These are phyloP conservation scores for Globisporangium solare DNA, from an alignment of 352 stramenopile species.

Conservation along the genomic window DNA sequence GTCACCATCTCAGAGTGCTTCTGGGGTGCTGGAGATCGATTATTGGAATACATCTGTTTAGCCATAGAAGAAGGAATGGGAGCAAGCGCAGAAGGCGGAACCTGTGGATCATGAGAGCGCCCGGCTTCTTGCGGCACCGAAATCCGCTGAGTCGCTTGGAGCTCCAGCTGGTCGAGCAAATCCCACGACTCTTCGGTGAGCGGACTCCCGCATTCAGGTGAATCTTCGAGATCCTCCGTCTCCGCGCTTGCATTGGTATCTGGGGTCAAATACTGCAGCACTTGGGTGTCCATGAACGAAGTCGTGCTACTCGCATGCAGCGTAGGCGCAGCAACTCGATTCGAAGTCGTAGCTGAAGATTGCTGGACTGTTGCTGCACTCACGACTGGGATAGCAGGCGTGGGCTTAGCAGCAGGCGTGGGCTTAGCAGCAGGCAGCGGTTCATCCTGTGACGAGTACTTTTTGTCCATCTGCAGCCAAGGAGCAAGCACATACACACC, in stretches of 20 bases:
- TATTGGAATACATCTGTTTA: conserved; percentile 6
- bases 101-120: conserved; percentile 15
- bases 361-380: not conserved
- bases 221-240: conserved; percentile 7
- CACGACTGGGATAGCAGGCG: not conserved
- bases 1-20: not conserved
- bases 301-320: no score
- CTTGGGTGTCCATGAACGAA: no score
- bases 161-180: conserved; percentile 62
- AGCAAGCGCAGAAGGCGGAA: conserved; percentile 19
- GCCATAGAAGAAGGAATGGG: conserved; percentile 17
- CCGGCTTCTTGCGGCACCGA: conserved; percentile 12
- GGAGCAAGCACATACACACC: no score
- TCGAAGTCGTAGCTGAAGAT: no score
- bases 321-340: no score
- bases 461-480: conserved; percentile 36
- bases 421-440: not conserved
- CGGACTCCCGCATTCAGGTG: conserved; percentile 48
- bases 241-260: conserved; percentile 4
- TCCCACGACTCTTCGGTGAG: conserved; percentile 81
- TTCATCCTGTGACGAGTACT: conserved; percentile 37
- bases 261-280: conserved; percentile 7
- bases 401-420: not conserved
- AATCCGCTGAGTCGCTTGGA: conserved; percentile 45
- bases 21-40: conserved; percentile 7